These are phyloP conservation scores for Cutaneotrichosporon sp. DNA, from an alignment of 1,284 basidiomycete species.

Conservation along the genomic window DNA sequence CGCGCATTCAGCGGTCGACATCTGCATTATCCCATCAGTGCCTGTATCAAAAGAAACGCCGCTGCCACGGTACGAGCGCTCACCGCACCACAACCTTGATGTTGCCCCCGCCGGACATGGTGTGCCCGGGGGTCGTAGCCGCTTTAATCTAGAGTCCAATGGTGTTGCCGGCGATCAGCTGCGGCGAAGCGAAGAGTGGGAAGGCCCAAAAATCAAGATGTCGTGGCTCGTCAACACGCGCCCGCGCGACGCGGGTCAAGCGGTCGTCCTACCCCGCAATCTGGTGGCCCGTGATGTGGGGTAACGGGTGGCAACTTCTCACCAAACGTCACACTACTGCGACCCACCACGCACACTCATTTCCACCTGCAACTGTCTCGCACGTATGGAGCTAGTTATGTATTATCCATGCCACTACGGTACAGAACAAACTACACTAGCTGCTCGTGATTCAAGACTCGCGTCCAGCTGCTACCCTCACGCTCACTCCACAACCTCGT, in stretches of 20 bases:
- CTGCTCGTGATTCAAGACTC: background rate
- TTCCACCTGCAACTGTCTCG: no score
- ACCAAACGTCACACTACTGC: no score
- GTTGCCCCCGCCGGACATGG: conserved; percentile 60
- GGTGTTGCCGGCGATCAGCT: no score
- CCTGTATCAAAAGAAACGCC: background rate
- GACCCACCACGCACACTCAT: no score
- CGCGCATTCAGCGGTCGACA: conserved; percentile 89
- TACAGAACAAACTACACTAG: background rate
- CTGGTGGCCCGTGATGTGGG: no score
- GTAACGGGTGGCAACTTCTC: no score
- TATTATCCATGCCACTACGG: background rate
- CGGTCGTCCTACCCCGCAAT: no score
- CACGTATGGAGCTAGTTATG: background rate
- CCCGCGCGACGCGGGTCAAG: no score
- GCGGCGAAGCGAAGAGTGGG: no score
- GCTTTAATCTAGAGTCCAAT: no score
- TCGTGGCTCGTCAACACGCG: no score
- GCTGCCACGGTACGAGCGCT: conserved; percentile 5
- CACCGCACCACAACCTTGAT: conserved; percentile 82
- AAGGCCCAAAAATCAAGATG: no score
- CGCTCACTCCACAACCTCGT: background rate
- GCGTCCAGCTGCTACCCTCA: background rate
- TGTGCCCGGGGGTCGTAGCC: background rate
- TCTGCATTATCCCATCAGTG: conserved; percentile 47